phyloP scores from a whole-genome alignment of 345 rosid genomes.

The Gossypioides kirkii region DNA sequence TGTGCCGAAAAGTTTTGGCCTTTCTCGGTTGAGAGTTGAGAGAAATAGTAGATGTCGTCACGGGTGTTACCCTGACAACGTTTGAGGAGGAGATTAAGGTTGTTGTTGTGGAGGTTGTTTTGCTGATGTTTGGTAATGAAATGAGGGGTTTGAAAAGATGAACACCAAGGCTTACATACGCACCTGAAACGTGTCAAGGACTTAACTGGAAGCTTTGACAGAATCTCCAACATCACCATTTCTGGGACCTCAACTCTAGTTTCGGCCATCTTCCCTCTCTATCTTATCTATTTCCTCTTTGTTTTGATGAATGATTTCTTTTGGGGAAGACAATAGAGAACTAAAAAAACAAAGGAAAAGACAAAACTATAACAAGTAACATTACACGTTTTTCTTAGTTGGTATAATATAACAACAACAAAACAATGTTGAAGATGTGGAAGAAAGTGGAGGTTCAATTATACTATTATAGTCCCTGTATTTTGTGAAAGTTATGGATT shows the following conservation, averaged over 20 bases:
- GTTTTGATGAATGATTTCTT: not conserved
- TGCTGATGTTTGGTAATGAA: not conserved
- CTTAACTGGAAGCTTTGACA: not conserved
- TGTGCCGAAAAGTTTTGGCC: not conserved
- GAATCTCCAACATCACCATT: not conserved
- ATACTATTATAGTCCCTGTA: no score
- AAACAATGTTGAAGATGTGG: no score
- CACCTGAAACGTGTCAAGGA: constrained; percentile 13
- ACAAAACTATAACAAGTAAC: no score
- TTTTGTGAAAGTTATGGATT: no score
- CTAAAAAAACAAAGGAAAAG: not conserved
- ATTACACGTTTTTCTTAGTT: no score
- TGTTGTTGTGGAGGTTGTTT: not conserved
- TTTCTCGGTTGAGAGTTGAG: not conserved
- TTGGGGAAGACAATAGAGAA: not conserved
- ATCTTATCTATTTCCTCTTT: not conserved
- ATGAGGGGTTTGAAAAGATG: not conserved
- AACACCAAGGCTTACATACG: not conserved
- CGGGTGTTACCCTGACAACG: not conserved
- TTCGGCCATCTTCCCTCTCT: not conserved
- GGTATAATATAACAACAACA: no score
- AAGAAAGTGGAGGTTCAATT: no score
- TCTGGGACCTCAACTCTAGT: not conserved
- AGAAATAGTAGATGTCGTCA: not conserved
- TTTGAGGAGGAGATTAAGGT: constrained; percentile 4